Base-by-base conservation (phyloP, 306 rosid genomes). In the Castanea crenata region DNA sequence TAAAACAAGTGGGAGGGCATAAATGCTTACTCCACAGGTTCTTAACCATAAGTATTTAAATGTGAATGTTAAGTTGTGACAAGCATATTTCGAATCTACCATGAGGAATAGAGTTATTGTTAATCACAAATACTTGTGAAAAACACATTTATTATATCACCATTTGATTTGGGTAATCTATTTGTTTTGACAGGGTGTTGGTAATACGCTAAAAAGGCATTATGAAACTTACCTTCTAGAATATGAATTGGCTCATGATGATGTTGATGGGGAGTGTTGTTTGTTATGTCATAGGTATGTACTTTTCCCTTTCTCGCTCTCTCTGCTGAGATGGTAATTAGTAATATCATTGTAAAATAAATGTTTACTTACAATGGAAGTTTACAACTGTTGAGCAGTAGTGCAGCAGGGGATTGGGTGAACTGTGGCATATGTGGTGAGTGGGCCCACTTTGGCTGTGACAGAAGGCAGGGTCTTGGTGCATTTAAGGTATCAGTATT, bases 371-470 rank as follows among this genome's bases (percentile, higher is more conserved):
- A 79, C 75, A 38, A 41, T 74, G 69, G 21, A 27, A 27, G 46
- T 77, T 52, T 78, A 79, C 65, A 29, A 74, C 41, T 78, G 82
- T 59, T 75, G 23, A 85, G 87, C 97, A 96, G 99, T 96, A 96
- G 99, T n/a, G 99, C 99, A 74, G 96, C 98, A 23, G 99, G 99
- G 80, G 99, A 96, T 79, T 96, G 99, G 99, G 99, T 96, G 76
- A 96, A 96, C 84, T 96, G 99, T 63, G 99, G 99, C 71, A 93
- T 96, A 82, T 96, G 99, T 83, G 99, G 99, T 13, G 99, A 96
- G 89, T 96, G 99, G 99, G 99, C 99, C 5, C 99, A 96, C 82
- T 96, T 96, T 41, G 99, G 99, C 73, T 96, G 99, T 56, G 99
- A 96, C 90, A 90, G 99, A 88, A 86, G 99, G 85, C 98, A 96